Evolutionary conservation across 441 rosid species (phyloP), one percentile per base, ranked within the genome.

Genomic region (Arabidopsis lyrata): DNA sequence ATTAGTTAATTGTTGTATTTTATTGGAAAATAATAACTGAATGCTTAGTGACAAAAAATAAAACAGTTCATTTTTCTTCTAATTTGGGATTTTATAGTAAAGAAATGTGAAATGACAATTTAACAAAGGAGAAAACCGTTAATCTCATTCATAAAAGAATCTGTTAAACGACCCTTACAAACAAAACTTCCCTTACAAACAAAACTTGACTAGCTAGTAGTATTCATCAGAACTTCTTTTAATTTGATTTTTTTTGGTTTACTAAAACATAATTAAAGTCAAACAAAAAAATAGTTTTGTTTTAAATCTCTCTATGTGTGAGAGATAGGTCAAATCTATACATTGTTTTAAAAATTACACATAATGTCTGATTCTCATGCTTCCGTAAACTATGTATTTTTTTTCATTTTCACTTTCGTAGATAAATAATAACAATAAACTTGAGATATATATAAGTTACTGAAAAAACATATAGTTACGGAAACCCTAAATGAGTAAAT

Each of bases 1-100:
- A 29, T 65, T 73, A 65, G 77, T 66, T 57, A 74, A 27, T 58
- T 14, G 4, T 66, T 74, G 31, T 29, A 29, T 29, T 20, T 4
- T 34, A 32, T 63, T 50, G 20, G 12, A 12, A 16, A 44, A 29
- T 0, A 15, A 20, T 29, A 42, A 27, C 24, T 10, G 50, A 22
- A 22, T 32, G 27, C 24, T 35, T 4, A 29, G 24, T 32, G 15
- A 42, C 47, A 32, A 14, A 29, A 34, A 9, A n/a, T 15, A 4
- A 15, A 34, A 15, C 42, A 57, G 42, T 57, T 57, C 13, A 57
- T 29, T 57, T 15, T 57, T 12, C 42, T 66, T 36, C 61, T 66
- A 27, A 24, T 53, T 53, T 66, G 24, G 50, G 34, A 2, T 49
- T 20, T 20, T 7, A 24, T 65, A 18, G 50, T 38, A 38, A n/a